Conservation (phyloP, 495 filamentous ascomycete genomes). For the Rhizodiscina lignyota region DNA sequence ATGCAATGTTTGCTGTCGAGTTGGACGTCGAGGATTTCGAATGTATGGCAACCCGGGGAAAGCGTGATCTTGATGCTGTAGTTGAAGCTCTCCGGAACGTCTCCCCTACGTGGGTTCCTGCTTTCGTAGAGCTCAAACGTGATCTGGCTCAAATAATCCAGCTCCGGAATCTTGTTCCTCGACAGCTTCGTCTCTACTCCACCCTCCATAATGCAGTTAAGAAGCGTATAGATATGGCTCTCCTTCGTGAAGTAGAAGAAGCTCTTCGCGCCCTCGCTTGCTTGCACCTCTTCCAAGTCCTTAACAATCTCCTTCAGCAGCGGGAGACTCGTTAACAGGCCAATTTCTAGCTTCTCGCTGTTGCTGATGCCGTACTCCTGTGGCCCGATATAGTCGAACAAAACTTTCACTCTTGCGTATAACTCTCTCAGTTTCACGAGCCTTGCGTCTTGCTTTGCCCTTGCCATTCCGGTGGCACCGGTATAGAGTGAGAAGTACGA, state of each 20-base stretch:
- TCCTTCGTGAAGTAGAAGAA: conserved; percentile 99
- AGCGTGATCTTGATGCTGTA: conserved; percentile 95
- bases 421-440: conserved; percentile 80
- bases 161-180: conserved; percentile 81
- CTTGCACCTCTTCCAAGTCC: conserved; percentile 94
- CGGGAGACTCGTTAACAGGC: conserved; percentile 80
- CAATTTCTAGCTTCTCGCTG: conserved; percentile 92
- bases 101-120: conserved; percentile 37
- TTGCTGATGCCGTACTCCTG: conserved; percentile 95
- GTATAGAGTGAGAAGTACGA: conserved; percentile 81
- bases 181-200: conserved; percentile 87
- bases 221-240: conserved; percentile 90
- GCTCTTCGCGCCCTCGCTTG: conserved; percentile 76
- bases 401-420: conserved; percentile 79
- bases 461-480: conserved; percentile 37
- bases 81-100: conserved; percentile 39
- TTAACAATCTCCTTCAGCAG: conserved; percentile 89
- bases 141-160: conserved; percentile 95
- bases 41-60: conserved; percentile 87
- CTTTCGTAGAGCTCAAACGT: conserved; percentile 96
- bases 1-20: conserved; percentile 91
- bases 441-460: conserved; percentile 64
- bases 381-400: conserved; percentile 96
- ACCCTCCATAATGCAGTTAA: conserved; percentile 95
- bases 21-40: conserved; percentile 87